Evolutionary conservation across 345 rosid species (phyloP), one percentile per base, ranked within the genome.

Genomic region (Streptanthus diversifolius): DNA sequence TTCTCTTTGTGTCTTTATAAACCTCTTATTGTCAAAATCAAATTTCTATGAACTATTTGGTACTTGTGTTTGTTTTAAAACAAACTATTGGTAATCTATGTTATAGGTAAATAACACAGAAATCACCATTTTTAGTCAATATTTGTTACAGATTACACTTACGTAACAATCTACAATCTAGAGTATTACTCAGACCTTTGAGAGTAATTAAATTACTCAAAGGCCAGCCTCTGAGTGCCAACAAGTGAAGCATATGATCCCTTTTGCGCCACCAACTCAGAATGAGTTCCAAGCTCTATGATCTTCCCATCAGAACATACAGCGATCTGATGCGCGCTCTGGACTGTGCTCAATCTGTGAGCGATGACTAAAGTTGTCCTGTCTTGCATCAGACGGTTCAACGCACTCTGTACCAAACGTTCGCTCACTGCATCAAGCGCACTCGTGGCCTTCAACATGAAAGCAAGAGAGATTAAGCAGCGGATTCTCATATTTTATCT

Each of bases 401-500:
- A 76, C 24, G 98, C 97, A 66, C 85, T 87, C 83, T 93, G 96
- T 30, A 89, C 95, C 55, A 91, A 84, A 12, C 90, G 89, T 76
- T 89, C 96, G 36, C 98, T 90, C n/a, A 85, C 85, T 47, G 95
- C 91, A 81, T 93, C 98, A 81, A 93, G 68, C 0, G 98, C 96
- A 77, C 98, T 93, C 4, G 96, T 91, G 49, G 97, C 97, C 98
- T 88, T 81, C 70, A 74, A 35, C 53, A 75, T 32, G 32, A 37
- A 53, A 37, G 29, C 8, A 14, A 37, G 49, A 24, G 62, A 43
- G 32, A 33, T 12, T 27, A 32, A 33, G 29, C 11, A 60, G 29
- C 7, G 5, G 2, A 5, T 8, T 18, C 43, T 48, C 51, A 0
- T 35, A 2, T 27, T 1, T 41, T 32, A 17, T 33, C 51, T 73